A percentile compares a stretch with the other conserved stretches of the same genome.
Conservation (phyloP, 2,329 filamentous ascomycete genomes). For the Fusarium buharicum region DNA sequence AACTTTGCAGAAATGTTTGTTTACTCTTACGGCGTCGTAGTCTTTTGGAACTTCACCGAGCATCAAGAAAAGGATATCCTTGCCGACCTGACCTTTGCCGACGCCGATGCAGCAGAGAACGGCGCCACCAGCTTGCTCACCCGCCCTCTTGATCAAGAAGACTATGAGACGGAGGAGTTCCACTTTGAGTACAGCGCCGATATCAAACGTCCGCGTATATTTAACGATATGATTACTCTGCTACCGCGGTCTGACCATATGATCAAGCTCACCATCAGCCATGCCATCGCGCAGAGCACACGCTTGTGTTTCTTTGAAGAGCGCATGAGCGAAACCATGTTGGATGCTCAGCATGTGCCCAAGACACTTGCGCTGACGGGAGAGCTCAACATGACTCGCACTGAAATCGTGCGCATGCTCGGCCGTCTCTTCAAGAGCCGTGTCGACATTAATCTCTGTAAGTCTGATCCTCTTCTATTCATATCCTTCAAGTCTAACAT, state of each 20-base stretch:
- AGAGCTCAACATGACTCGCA: conserved; percentile 87
- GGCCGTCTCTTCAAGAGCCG: conserved; percentile 91
- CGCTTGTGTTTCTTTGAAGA: conserved; percentile 97
- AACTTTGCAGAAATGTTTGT: conserved; percentile 95
- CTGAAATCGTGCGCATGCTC: conserved; percentile 91
- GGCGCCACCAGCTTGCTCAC: conserved; percentile 75
- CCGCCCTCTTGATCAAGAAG: conserved; percentile 83
- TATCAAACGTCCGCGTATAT: conserved; percentile 88
- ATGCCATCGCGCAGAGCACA: conserved; percentile 96
- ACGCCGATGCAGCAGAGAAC: conserved; percentile 70
- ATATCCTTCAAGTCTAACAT: conserved; percentile 23
- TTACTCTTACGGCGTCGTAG: conserved; percentile 95
- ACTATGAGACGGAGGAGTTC: conserved; percentile 98
- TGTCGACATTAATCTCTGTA: conserved; percentile 97
- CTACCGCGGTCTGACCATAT: conserved; percentile 92
- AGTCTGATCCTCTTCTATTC: conserved; percentile 51
- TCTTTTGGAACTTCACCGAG: conserved; percentile 99
- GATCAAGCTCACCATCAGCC: conserved; percentile 98
- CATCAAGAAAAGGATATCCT: conserved; percentile 96
- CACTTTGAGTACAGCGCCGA: conserved; percentile 95
- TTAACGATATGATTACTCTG: conserved; percentile 99
- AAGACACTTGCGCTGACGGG: conserved; percentile 89
- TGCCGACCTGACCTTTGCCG: conserved; percentile 91
- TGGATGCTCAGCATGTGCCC: conserved; percentile 90
- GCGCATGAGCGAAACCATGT: conserved; percentile 93